A percentile compares a stretch with the other conserved stretches of the same genome.
These are phyloP conservation scores for Prunus kanzakura DNA, from an alignment of 306 rosid species.

Conservation along the genomic window DNA sequence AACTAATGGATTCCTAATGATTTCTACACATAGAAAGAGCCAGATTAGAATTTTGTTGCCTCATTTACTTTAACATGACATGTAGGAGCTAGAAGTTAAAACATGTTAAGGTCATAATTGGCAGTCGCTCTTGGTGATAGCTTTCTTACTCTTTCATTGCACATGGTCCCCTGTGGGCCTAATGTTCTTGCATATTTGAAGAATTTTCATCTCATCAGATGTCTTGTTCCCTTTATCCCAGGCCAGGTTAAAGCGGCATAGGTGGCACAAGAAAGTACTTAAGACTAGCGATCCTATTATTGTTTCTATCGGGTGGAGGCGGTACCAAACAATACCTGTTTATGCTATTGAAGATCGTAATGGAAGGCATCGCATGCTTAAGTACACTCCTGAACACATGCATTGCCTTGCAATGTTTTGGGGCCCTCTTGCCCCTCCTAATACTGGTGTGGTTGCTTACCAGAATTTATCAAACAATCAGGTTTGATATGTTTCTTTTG, in stretches of 20 bases:
- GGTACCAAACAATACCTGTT: slow-evolving; percentile 88
- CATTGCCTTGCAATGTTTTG: slow-evolving; percentile 92
- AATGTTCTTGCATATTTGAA: background rate
- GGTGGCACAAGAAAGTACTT: slow-evolving; percentile 91
- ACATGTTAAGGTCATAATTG: background rate
- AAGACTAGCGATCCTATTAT: slow-evolving; percentile 87
- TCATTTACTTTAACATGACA: background rate
- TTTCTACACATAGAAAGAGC: background rate
- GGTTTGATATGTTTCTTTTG: slow-evolving; percentile 28
- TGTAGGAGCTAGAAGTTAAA: background rate
- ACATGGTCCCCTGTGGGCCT: background rate
- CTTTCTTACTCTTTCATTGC: background rate
- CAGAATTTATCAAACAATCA: slow-evolving; percentile 83
- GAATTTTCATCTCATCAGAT: background rate
- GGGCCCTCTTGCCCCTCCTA: slow-evolving; percentile 97
- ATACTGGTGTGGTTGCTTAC: slow-evolving; percentile 80
- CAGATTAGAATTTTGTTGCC: background rate
- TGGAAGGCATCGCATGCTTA: slow-evolving; percentile 92
- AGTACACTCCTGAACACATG: slow-evolving; percentile 94
- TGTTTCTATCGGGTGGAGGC: slow-evolving; percentile 96
- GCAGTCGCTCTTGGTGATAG: background rate
- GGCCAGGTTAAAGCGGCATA: slow-evolving; percentile 87
- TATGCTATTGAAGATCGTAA: slow-evolving; percentile 81
- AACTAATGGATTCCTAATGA: background rate
- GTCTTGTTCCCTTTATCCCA: slow-evolving; percentile 26